Base-by-base conservation (phyloP, 495 filamentous ascomycete genomes). In the Tuber melanosporum region DNA sequence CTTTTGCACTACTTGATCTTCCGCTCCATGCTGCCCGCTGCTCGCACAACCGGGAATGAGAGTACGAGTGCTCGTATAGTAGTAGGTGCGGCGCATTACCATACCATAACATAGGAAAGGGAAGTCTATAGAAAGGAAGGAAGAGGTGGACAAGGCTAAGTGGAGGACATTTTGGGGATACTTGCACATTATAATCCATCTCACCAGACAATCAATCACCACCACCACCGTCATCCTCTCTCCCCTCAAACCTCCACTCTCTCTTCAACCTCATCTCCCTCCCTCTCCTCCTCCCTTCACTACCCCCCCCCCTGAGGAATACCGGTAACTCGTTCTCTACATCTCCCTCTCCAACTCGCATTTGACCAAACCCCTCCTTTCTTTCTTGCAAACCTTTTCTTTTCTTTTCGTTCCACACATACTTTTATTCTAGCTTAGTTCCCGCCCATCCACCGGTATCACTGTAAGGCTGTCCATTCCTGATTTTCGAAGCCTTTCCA, bases 141-240 rank as follows among this genome's bases (percentile, higher is more conserved):
- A 66, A 32, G 57, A 32, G 32, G 57, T 66, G 26, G 72, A 71
- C 26, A 17, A 32, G 52, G 52, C n/a, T 45, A 39, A 78, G 44
- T 79, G 70, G 70, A 71, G 69, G 57, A 72, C 70, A 66, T 71
- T 52, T 49, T 72, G 72, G 72, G 45, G 73, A 71, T 72, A 46
- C 45, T 75, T 73, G 42, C 44, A 73, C 15, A 69, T 57, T 62
- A 69, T 57, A 45, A 62, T 72, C 57, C 73, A 66, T 73, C 57
- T 71, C 73, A 80, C 71, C 75, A 76, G 73, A 43, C 74, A 80
- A 44, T 73, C 75, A 73, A 41, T 52, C 20, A 52, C 8, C 7
- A 32, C 22, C 57, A 62, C 3, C n/a, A 32, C 14, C 52, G 32
- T 15, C 9, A 32, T 32, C n/a, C 8, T 15, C n/a, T 14, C 10